Percentiles rank a stretch among this genome's conserved stretches.
Evolutionary conservation across 257 asterid genomes (phyloP).

Genomic region (Lycium ferocissimum): DNA sequence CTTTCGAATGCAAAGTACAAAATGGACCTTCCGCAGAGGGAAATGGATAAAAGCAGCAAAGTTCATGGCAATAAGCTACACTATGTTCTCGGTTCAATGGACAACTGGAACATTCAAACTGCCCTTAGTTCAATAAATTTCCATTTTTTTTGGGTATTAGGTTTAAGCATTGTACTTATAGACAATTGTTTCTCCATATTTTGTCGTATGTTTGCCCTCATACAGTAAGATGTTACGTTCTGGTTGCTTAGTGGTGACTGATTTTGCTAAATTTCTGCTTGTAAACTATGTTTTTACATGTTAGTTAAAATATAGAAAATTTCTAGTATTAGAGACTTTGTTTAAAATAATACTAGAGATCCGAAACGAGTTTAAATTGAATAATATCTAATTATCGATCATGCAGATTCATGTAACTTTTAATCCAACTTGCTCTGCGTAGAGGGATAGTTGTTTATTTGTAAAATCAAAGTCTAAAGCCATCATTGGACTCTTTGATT

Average conservation of each 20-base stretch:
- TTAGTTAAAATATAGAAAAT: background rate
- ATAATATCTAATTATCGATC: too few species aligned
- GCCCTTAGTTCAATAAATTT: background rate
- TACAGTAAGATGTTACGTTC: background rate
- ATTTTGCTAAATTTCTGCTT: constrained; percentile 4
- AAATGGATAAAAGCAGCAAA: background rate
- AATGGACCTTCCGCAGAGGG: background rate
- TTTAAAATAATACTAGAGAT: background rate
- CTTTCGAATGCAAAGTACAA: background rate
- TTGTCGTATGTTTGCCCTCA: background rate
- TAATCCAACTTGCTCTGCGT: background rate
- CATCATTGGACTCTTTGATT: background rate
- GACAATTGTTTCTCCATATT: background rate
- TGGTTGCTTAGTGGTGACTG: constrained; percentile 1
- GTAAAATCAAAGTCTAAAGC: background rate
- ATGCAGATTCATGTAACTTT: background rate
- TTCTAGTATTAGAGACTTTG: background rate
- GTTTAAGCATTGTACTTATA: background rate
- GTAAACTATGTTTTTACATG: background rate
- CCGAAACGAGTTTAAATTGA: background rate
- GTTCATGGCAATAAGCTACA: background rate
- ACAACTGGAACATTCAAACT: background rate
- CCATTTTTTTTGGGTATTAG: background rate
- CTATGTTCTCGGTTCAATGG: background rate
- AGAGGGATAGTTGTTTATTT: background rate